phyloP scores from a whole-genome alignment of 2,329 filamentous ascomycete species.

The Botrytis fabae region DNA sequence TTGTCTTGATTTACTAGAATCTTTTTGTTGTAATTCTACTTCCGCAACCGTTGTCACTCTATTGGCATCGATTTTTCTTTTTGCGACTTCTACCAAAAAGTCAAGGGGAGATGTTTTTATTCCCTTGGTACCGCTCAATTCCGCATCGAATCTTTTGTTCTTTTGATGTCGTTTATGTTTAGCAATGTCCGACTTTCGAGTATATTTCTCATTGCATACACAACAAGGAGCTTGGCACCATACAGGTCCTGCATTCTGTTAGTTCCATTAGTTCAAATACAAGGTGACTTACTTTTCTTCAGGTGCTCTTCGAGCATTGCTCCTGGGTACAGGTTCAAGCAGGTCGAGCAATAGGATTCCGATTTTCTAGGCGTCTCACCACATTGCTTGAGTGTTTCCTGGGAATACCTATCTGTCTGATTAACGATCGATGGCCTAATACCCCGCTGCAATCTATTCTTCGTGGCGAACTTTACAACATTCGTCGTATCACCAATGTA shows the following conservation, averaged over 20 bases:
- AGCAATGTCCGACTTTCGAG: neutral
- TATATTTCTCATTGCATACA: neutral
- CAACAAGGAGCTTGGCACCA: slow-evolving; percentile 7
- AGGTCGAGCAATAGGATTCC: neutral
- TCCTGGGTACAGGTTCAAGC: neutral
- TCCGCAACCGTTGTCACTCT: neutral
- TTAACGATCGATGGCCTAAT: neutral
- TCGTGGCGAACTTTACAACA: neutral
- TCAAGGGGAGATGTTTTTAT: neutral
- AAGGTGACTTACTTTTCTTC: neutral
- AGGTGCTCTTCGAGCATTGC: neutral
- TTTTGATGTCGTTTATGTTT: slow-evolving; percentile 1
- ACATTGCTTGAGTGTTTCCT: neutral
- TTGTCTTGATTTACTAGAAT: neutral
- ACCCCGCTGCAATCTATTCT: neutral
- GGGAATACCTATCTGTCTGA: neutral
- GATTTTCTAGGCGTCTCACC: neutral
- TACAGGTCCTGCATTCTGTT: neutral
- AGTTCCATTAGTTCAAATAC: neutral
- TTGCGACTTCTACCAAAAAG: neutral
- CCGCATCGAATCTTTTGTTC: neutral
- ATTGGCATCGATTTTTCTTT: neutral
- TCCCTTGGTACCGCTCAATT: neutral
- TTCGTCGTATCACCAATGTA: neutral
- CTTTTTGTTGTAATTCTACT: too few species aligned